phyloP scores from a whole-genome alignment of 495 filamentous ascomycete genomes.

The Penicillium verhagenii region DNA sequence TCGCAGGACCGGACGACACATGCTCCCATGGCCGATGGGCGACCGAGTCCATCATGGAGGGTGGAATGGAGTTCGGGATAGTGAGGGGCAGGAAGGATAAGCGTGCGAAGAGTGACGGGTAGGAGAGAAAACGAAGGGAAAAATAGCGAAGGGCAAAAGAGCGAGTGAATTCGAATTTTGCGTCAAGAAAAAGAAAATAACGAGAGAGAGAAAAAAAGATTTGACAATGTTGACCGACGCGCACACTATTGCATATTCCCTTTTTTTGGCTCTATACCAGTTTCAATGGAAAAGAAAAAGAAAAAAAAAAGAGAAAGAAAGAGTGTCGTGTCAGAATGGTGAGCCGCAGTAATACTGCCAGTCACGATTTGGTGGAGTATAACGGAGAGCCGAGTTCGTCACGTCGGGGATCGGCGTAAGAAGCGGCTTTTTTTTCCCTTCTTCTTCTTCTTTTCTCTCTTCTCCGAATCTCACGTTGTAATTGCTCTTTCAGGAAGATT shows the following conservation, averaged over 20 bases:
- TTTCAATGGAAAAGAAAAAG: background rate
- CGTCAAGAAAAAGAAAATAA: background rate
- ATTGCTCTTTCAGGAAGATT: background rate
- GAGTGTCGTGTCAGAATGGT: background rate
- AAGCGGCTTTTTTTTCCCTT: background rate
- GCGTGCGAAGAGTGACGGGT: background rate
- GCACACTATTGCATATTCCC: slow-evolving; percentile 4
- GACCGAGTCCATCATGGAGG: slow-evolving; percentile 39
- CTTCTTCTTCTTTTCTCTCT: background rate
- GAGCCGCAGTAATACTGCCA: background rate
- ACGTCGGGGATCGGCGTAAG: background rate
- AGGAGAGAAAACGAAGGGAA: background rate
- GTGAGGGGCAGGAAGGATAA: background rate
- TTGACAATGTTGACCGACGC: background rate
- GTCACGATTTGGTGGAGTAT: background rate
- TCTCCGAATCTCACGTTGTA: too few relatives aligned
- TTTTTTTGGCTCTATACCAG: too few relatives aligned
- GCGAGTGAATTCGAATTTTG: too few relatives aligned
- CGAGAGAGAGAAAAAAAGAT: background rate
- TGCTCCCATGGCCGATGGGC: slow-evolving; percentile 45
- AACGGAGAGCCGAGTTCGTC: background rate
- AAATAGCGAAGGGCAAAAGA: background rate
- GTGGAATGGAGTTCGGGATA: background rate
- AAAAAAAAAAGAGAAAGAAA: background rate
- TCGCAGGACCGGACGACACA: slow-evolving; percentile 37